phyloP scores from a whole-genome alignment of 78 protist genomes.

The Anaeramoeba flamelloides region DNA sequence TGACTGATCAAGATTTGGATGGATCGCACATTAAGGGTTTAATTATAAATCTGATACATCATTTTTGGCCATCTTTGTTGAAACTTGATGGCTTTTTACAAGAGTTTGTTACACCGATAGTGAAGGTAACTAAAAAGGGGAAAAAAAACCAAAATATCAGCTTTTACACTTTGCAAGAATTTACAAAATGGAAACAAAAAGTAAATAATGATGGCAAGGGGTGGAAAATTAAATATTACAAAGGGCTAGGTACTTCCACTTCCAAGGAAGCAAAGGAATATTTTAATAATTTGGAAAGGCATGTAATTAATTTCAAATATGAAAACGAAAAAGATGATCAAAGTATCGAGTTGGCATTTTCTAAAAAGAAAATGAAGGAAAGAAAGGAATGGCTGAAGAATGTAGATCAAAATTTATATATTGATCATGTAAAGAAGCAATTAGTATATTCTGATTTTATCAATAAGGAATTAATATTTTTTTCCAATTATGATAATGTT shows the following conservation, averaged over 20 bases:
- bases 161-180: slow-evolving; percentile 88
- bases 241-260: slow-evolving; percentile 84
- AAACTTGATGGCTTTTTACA: slow-evolving; percentile 52
- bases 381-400: slow-evolving; percentile 93
- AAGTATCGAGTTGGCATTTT: slow-evolving; percentile 14
- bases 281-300: slow-evolving; percentile 54
- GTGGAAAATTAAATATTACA: slow-evolving; percentile 83
- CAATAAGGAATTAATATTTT: too few species aligned
- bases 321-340: slow-evolving; percentile 37
- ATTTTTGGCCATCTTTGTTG: slow-evolving; percentile 89
- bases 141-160: not conserved
- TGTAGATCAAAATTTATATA: too few species aligned
- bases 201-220: slow-evolving; percentile 1
- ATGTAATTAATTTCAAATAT: slow-evolving; percentile 47
- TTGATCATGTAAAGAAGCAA: too few species aligned
- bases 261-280: slow-evolving; percentile 81
- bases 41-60: slow-evolving; percentile 83
- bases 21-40: slow-evolving; percentile 99
- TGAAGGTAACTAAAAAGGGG: slow-evolving; percentile 44
- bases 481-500: too few species aligned
- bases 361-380: slow-evolving; percentile 53
- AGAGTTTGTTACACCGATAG: slow-evolving; percentile 95
- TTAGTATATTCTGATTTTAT: too few species aligned
- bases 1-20: slow-evolving; percentile 89
- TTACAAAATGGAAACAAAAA: slow-evolving; percentile 41